Percentiles rank a stretch among this genome's conserved stretches.
Evolutionary conservation across 106 monocot genomes (phyloP).

Genomic region (Iris macrosiphon): DNA sequence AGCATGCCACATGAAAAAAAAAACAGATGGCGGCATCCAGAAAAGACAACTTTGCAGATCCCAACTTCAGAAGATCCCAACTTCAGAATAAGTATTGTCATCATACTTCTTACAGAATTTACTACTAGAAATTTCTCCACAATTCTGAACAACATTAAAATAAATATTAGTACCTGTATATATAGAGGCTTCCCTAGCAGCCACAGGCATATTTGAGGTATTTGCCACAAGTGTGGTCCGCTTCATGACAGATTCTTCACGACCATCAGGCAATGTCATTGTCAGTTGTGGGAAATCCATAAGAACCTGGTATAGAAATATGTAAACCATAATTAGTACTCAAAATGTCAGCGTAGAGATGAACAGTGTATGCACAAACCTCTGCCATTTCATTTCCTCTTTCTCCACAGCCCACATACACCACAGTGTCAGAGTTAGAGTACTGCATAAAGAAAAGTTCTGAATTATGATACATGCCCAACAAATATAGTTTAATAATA

Average conservation of each 20-base stretch:
- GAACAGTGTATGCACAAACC: constrained; percentile 30
- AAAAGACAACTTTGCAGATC: not conserved
- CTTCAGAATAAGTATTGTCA: not conserved
- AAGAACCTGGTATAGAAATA: constrained; percentile 52
- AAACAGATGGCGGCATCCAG: not conserved
- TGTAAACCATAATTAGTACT: not conserved
- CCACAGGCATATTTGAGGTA: constrained; percentile 99
- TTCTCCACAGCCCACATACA: constrained; percentile 99
- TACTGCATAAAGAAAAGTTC: constrained; percentile 48
- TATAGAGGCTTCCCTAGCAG: constrained; percentile 98
- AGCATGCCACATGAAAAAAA: not conserved
- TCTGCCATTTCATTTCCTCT: constrained; percentile 99
- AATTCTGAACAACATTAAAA: not conserved
- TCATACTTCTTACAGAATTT: not conserved
- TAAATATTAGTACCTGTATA: constrained; percentile 69
- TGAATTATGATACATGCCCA: not conserved
- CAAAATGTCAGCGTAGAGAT: constrained; percentile 3
- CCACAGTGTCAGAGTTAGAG: constrained; percentile 96
- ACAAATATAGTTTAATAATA: not conserved
- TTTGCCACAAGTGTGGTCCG: constrained; percentile 98
- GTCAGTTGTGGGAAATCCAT: constrained; percentile 99
- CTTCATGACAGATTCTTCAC: constrained; percentile 99
- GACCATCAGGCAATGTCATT: constrained; percentile 98
- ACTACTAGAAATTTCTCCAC: not conserved
- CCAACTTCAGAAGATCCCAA: not conserved